Conservation (phyloP, 1,139 yeast genomes). For the Geotrichum histeridarum region DNA sequence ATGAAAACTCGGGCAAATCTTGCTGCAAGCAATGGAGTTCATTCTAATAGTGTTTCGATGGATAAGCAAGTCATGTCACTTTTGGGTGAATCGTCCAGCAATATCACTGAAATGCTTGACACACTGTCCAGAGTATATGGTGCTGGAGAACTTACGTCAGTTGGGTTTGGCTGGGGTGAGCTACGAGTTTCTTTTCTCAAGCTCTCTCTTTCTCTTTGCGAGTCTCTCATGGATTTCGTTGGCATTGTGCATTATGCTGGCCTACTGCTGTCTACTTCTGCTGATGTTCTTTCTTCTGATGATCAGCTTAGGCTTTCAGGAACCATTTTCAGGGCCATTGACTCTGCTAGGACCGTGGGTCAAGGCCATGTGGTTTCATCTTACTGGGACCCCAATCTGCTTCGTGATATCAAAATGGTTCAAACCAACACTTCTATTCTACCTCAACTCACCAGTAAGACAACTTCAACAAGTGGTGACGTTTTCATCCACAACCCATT, state of each 20-base stretch:
- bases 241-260: constrained; percentile 48
- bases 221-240: constrained; percentile 46
- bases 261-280: constrained; percentile 50
- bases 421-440: constrained; percentile 18
- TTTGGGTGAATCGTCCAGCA: constrained; percentile 23
- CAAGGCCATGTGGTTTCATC: constrained; percentile 32
- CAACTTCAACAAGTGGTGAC: constrained; percentile 11
- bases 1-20: constrained; percentile 24
- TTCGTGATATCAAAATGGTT: constrained; percentile 44
- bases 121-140: constrained; percentile 33
- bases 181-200: constrained; percentile 55
- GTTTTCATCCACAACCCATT: constrained; percentile 43
- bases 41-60: constrained; percentile 20
- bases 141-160: constrained; percentile 30
- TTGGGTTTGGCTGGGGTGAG: constrained; percentile 49
- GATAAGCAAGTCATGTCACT: constrained; percentile 16
- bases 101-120: constrained; percentile 31
- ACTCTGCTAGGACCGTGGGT: constrained; percentile 32
- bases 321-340: constrained; percentile 31
- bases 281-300: constrained; percentile 46
- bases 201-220: constrained; percentile 52
- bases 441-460: constrained; percentile 13
- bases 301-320: constrained; percentile 44
- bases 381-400: constrained; percentile 70
- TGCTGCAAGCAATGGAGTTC: constrained; percentile 26